Evolutionary conservation across 1,139 yeast species (phyloP), one percentile per base, ranked within the genome.

Genomic region (Blastobotrys capitulatus): DNA sequence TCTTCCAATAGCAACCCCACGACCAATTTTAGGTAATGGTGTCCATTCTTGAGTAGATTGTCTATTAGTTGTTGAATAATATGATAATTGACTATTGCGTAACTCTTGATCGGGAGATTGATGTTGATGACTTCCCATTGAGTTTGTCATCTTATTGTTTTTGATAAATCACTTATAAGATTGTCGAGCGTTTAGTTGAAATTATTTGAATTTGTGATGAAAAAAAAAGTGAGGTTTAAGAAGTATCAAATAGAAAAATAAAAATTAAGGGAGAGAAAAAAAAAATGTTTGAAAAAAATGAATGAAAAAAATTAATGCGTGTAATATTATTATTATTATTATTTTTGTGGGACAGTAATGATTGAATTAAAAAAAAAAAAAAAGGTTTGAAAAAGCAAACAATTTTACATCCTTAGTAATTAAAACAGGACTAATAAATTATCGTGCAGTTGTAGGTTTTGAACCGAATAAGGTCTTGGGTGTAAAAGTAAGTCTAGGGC

Each of bases 1-100:
- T 42, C 59, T 54, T 9, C 58, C 60, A 32, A 59, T 54, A 32
- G 64, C 64, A 13, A 62, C 54, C 15, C 66, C 61, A 44, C 64
- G 49, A 43, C 63, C 61, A 41, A 61, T 59, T 46, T 57, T 54
- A 18, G 60, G 54, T 45, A 62, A 52, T 1, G 82, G 79, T 26
- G 64, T 60, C 82, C 82, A 78, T n/a, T 55, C 55, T 22, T 20
- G 29, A 15, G 13, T 37, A 2, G 40, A 37, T 26, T 37, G 40
- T 6, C n/a, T 3, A 18, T 6, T 19, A 2, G 26, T 26, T 3
- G 40, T 37, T 37, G 40, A 37, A 16, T 37, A 37, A 37, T 37
- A 26, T 12, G 26, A 19, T 37, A 37, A 20, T 16, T 20, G 22
- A n/a, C 40, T 37, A 27, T 37, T 37, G 6, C 40, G n/a, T 12